Evolutionary conservation across 164 flowering plant genomes (phyloP), one percentile per base, ranked within the genome.

Genomic region (Echeveria elegans): DNA sequence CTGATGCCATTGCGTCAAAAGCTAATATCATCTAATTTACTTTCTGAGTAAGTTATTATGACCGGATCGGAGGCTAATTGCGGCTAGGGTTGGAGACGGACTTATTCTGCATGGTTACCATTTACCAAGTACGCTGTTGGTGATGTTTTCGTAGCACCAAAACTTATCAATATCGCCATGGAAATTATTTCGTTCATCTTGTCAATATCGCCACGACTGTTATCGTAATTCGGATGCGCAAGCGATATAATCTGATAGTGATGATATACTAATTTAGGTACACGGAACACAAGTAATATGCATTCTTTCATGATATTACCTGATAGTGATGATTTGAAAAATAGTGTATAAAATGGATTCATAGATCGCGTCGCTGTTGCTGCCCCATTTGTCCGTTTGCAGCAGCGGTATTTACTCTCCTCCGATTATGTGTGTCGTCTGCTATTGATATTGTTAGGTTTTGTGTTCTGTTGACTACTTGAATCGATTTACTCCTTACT

Each of bases 61-160:
- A 4, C 0, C 12, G n/a, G n/a, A 38, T 10, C 9, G 8, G n/a
- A n/a, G n/a, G 18, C 45, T 11, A 7, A 40, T 1, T 40, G 1
- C 1, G 78, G 23, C 6, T 5, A 21, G 71, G 70, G 64, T 37
- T 64, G 94, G 96, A 89, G 96, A 92, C 83, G 78, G 77, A 77
- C 96, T 89, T 92, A 85, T 83, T 92, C 98, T 89, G 95, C 96
- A 78, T 65, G 19, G 3, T n/a, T n/a, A n/a, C n/a, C n/a, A n/a
- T n/a, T n/a, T 16, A 63, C 31, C 59, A 48, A 6, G 29, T 21
- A 52, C n/a, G n/a, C n/a, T 9, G 58, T 23, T 9, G 29, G 58
- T 52, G 28, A 23, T 52, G 58, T 52, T 52, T 52, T 52, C 15
- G 56, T 48, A 48, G 6, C n/a, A 5, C 24, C 56, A 48, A 48